Percentiles rank a stretch among this genome's conserved stretches.
Evolutionary conservation across 176 grass and related monocot genomes (phyloP).

Genomic region (Bromus sterilis): DNA sequence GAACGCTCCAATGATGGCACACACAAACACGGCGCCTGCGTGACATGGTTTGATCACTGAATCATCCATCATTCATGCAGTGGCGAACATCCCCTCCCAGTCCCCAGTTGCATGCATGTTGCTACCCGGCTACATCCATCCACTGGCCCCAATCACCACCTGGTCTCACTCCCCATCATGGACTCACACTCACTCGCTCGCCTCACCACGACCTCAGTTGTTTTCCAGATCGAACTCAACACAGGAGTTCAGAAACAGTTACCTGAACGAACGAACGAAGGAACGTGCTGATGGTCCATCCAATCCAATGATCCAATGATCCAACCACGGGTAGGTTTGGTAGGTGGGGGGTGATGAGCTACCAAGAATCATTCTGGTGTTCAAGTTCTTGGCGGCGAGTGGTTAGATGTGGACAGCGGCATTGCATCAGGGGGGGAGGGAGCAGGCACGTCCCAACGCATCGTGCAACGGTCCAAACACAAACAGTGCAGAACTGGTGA

Average conservation of each 20-base stretch:
- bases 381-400: neutral
- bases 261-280: neutral
- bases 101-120: too few relatives aligned
- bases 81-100: too few relatives aligned
- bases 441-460: neutral
- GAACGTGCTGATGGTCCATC: neutral
- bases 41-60: neutral
- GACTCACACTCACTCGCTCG: neutral
- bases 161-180: neutral
- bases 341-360: neutral
- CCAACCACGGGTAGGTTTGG: neutral
- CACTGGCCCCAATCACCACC: neutral
- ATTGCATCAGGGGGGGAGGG: neutral
- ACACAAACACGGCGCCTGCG: neutral
- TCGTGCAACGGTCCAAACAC: neutral
- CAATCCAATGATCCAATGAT: too few relatives aligned
- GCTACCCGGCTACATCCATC: too few relatives aligned
- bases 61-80: too few relatives aligned
- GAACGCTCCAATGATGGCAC: neutral
- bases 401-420: neutral
- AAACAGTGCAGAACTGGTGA: neutral
- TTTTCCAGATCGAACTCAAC: neutral
- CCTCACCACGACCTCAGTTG: neutral
- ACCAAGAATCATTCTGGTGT: neutral
- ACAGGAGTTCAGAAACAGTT: neutral